These are phyloP conservation scores for Discostella stelligera DNA, from an alignment of 352 stramenopile genomes.

Conservation along the genomic window DNA sequence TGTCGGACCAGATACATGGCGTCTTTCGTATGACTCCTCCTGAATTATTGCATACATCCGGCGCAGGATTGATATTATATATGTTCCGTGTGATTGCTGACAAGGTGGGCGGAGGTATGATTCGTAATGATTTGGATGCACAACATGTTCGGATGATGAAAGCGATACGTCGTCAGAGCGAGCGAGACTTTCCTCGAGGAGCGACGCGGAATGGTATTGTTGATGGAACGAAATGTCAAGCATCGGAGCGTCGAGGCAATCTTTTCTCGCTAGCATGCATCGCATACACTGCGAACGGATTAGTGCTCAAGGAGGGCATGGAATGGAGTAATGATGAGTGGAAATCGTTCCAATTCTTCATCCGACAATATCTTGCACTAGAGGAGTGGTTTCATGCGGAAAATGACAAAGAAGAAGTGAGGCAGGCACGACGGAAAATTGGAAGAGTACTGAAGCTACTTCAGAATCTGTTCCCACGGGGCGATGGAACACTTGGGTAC, in stretches of 20 bases:
- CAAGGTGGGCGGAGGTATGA: not conserved
- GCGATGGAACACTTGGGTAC: slow-evolving; percentile 8
- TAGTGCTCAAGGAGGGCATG: no score
- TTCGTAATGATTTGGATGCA: slow-evolving; percentile 3
- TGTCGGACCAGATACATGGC: slow-evolving; percentile 14
- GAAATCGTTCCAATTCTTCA: not conserved
- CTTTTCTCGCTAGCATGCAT: no score
- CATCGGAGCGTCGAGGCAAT: no score
- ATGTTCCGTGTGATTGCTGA: not conserved
- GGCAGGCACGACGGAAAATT: not conserved
- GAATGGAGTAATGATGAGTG: slow-evolving; percentile 3
- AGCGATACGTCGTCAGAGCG: no score
- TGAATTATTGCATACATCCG: slow-evolving; percentile 13
- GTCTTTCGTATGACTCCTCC: slow-evolving; percentile 9
- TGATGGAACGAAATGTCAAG: no score
- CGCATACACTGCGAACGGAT: not conserved
- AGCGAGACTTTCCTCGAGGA: not conserved
- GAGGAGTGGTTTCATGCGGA: slow-evolving; percentile 13
- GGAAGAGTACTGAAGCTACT: not conserved
- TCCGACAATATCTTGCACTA: no score
- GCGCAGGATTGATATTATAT: slow-evolving; percentile 5
- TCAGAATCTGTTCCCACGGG: slow-evolving; percentile 13
- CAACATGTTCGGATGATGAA: no score
- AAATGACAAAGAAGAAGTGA: not conserved
- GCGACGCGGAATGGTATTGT: slow-evolving; percentile 2